Base-by-base conservation (phyloP, 805 yeast species). In the Candida silvatica region DNA sequence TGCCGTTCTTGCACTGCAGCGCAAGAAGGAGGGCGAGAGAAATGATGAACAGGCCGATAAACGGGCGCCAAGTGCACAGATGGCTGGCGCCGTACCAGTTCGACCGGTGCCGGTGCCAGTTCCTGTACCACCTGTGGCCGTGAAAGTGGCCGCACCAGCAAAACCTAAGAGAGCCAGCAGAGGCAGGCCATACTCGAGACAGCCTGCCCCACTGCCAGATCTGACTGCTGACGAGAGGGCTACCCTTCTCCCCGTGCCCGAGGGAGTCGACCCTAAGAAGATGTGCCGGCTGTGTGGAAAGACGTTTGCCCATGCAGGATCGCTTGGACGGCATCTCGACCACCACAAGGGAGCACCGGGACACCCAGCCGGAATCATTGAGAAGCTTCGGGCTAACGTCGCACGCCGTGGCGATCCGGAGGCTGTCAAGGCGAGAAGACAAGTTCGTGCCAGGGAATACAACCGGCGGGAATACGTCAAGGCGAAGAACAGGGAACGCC, bases 221-320 rank as follows among this genome's bases (percentile, higher is more conserved):
- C 90, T 96, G 90, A 60, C 81, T 0, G 62, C 67, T 18, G 80
- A 74, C 20, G 95, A 88, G 39, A 97, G 90, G 53, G 77, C 72
- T 28, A 15, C 12, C 2, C 17, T 35, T 9, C 33, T 29, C 14
- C 20, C 17, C n/a, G 45, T 47, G 6, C 49, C 53, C 4, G 40
- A 39, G 3, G 51, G 51, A 18, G 48, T 45, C 4, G 56, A 51
- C 27, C 56, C 55, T 3, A 59, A 63, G 45, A 59, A 50, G 40
- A 49, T 58, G 36, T 74, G 81, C 48, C 59, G 59, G 1, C 74
- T 72, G 46, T 76, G 82, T 44, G 69, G 69, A 1, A 60, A 64
- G 38, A 58, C 66, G 1, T 77, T 75, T 48, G 64, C 74, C 3
- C 73, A 72, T 39, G 70, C 74, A 5, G 79, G 80, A 2, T 71